phyloP scores from a whole-genome alignment of 164 flowering plant genomes.

The Echeveria elegans region DNA sequence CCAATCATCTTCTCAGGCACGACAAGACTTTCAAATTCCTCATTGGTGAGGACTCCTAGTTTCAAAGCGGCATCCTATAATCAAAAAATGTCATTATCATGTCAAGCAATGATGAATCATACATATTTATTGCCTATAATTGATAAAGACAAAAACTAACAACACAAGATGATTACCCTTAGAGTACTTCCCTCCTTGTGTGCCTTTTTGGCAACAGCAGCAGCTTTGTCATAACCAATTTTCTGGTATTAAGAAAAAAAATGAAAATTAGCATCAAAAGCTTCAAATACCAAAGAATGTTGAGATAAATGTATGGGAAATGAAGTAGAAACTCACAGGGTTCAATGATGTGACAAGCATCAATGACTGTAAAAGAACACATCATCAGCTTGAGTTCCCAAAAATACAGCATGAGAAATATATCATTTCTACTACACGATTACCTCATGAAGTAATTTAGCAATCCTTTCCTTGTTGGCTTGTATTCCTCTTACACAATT shows the following conservation, averaged over 20 bases:
- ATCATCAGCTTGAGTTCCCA: neutral
- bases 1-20: constrained; percentile 98
- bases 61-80: constrained; percentile 84
- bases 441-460: constrained; percentile 91
- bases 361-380: constrained; percentile 62
- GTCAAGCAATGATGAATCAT: neutral
- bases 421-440: constrained; percentile 8
- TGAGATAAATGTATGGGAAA: neutral
- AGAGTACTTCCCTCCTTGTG: constrained; percentile 89
- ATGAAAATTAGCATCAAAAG: neutral
- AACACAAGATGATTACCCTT: constrained; percentile 39
- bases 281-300: neutral
- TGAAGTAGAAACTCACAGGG: constrained; percentile 56
- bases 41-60: constrained; percentile 60
- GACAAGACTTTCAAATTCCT: constrained; percentile 83
- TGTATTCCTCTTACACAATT: constrained; percentile 92
- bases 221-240: constrained; percentile 98
- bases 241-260: constrained; percentile 36
- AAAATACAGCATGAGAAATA: neutral
- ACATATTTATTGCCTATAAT: neutral
- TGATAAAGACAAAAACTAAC: neutral
- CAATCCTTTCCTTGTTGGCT: constrained; percentile 80
- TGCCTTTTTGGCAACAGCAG: constrained; percentile 96
- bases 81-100: constrained; percentile 1
- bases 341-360: constrained; percentile 97